Conservation (phyloP, 2,329 filamentous ascomycete genomes). For the Colletotrichum eleusines region DNA sequence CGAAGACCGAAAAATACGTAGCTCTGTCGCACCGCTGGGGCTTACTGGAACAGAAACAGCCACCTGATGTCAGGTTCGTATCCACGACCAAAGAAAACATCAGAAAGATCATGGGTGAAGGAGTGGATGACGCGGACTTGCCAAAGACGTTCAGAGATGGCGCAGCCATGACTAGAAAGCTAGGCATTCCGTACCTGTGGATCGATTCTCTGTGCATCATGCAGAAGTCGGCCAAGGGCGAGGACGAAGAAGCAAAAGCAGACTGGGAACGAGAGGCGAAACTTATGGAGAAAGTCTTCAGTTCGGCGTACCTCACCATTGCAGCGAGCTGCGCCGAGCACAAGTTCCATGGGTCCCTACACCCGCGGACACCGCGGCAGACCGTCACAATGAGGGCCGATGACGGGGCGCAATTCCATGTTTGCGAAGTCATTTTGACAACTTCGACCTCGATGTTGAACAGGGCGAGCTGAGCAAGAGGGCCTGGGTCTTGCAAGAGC, state of each 20-base stretch:
- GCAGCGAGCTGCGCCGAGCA: conserved; percentile 2
- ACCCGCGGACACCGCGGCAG: background rate
- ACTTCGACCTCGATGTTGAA: conserved; percentile 37
- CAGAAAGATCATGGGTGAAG: background rate
- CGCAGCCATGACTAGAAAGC: conserved; percentile 17
- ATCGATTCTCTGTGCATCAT: conserved; percentile 43
- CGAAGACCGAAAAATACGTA: background rate
- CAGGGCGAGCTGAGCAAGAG: background rate
- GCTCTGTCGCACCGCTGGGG: conserved; percentile 22
- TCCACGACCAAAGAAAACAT: background rate
- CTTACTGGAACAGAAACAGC: background rate
- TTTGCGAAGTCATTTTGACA: conserved; percentile 49
- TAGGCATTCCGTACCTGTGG: conserved; percentile 40
- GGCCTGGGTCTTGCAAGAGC: conserved; percentile 20
- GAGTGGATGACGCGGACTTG: background rate
- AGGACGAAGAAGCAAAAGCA: conserved; percentile 25
- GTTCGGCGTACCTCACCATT: conserved; percentile 1
- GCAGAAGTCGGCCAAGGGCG: conserved; percentile 39
- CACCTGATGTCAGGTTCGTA: background rate
- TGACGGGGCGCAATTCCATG: background rate
- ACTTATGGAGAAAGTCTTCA: conserved; percentile 26
- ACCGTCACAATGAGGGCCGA: background rate
- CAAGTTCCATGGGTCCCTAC: background rate
- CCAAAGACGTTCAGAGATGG: conserved; percentile 37
- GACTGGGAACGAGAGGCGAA: conserved; percentile 1